Base-by-base conservation (phyloP, 2,329 filamentous ascomycete genomes). In the Botrytis deweyae region DNA sequence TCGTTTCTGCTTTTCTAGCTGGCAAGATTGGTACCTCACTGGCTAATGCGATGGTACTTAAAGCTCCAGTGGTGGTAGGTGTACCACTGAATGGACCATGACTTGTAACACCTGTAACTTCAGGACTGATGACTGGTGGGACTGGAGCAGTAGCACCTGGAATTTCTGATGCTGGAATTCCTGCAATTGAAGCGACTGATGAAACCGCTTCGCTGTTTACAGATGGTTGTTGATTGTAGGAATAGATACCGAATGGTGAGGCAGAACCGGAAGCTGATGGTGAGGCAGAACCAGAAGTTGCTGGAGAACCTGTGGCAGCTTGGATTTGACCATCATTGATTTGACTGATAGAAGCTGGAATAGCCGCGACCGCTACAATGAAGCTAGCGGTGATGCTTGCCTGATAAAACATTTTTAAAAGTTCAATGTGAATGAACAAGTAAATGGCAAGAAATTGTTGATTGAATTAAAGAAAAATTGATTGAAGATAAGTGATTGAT, bases 41-140 rank as follows among this genome's bases (percentile, higher is more conserved):
- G 0, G 88, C 89, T 0, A 90, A 76, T 0, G 89, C 85, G 0
- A 83, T 84, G 4, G 87, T 91, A 12, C 86, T 87, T 4, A 92
- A 81, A 36, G 92, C 93, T 6, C 93, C 93, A 0, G 89, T 93
- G 0, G 89, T 92, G 0, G 91, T 92, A 0, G 91, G 83, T 0
- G 87, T 87, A 4, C 92, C 93, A 4, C 83, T 88, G 81, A 85
- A 95, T 0, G 91, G 87, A 0, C 92, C 92, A 80, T 95, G 92
- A 7, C 87, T 88, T 3, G 90, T 91, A 8, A 89, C 84, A 44
- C 91, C 87, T 55, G 86, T 88, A 22, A 86, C 81, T 72, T 85
- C 81, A 64, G 83, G 83, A 76, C 84, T 87, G 70, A 85, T 80
- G 74, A 86, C 82, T 6, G 87, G 83, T 14, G 70, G 64, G 10